Base-by-base conservation (phyloP, 495 filamentous ascomycete genomes). In the Tuber calosporum region DNA sequence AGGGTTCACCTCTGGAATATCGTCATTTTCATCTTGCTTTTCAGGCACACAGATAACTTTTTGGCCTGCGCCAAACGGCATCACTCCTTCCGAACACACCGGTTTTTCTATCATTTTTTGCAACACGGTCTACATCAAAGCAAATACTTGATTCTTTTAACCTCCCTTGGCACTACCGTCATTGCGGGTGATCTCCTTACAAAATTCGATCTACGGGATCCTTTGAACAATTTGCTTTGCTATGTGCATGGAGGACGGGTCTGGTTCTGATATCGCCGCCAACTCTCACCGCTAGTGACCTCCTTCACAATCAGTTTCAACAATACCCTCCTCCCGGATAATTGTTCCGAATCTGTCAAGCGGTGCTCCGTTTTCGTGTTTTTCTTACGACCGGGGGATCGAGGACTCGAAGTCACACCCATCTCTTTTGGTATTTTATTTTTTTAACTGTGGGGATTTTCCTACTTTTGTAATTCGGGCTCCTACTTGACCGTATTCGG, bases 121-220 rank as follows among this genome's bases (percentile, higher is more conserved):
- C 77, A 78, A 58, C 75, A 72, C 67, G 72, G 68, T 72, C 69
- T 75, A 69, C 72, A 43, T 40, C 73, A 69, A 78, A 74, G 40
- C 68, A 72, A 78, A 72, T 69, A 71, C 71, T 72, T 71, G 77
- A 69, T 78, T 78, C 68, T 79, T 53, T 79, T 62, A 62, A 4
- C 4, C 67, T 72, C 69, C 70, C 77, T 79, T 79, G 76, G 70
- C 76, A 76, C 69, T 42, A 70, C 78, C 67, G 72, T 78, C 53
- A 67, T 70, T 79, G 58, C 76, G 42, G 79, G 79, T 81, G 79
- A 81, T 81, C 76, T 74, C 72, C 79, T 66, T 71, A 76, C 48
- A 81, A 81, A 79, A 72, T 76, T 81, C 79, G 79, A 81, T 81
- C 79, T 79, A 78, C 79, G 77, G 79, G 73, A 77, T 74, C 72